Conservation (phyloP, 768 basidiomycete genomes). For the Fomitopsis serialis region DNA sequence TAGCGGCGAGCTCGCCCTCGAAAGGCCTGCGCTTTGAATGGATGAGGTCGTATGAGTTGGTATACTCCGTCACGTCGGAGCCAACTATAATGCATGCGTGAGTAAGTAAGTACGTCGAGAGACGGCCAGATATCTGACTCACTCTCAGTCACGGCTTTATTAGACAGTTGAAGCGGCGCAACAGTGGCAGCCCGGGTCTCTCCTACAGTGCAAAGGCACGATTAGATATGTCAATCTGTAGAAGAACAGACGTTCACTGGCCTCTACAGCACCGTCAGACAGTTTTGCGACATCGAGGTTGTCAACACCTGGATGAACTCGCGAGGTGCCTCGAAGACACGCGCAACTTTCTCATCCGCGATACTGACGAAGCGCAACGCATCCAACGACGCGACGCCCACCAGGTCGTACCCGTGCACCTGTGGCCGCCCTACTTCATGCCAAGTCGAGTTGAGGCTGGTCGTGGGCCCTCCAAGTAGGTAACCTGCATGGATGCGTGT, state of each 20-base stretch:
- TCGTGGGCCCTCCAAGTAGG: conserved; percentile 16
- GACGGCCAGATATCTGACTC: not conserved
- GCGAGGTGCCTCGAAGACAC: conserved; percentile 88
- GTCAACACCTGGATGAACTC: conserved; percentile 64
- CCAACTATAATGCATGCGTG: not conserved
- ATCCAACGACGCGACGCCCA: conserved; percentile 72
- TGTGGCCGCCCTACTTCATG: conserved; percentile 91
- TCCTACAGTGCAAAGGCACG: not conserved
- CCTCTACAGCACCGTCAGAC: conserved; percentile 37
- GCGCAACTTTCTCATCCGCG: conserved; percentile 93
- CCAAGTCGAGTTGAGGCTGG: conserved; percentile 41
- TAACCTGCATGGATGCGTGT: conserved; percentile 78
- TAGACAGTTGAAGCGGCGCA: conserved; percentile 90
- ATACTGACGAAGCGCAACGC: conserved; percentile 81
- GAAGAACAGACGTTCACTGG: conserved; percentile 27
- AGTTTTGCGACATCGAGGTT: conserved; percentile 44
- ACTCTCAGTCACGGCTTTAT: conserved; percentile 83
- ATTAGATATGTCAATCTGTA: too few species aligned
- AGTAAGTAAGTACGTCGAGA: not conserved
- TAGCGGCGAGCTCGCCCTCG: conserved; percentile 83
- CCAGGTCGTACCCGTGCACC: conserved; percentile 92
- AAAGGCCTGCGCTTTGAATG: conserved; percentile 46
- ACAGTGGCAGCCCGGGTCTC: conserved; percentile 81
- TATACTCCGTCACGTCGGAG: not conserved
- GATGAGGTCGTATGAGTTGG: conserved; percentile 6